A percentile compares a stretch with the other conserved stretches of the same genome.
Conservation (phyloP, 192 early-diverging fungal genomes). For the Physocladia obscura region DNA sequence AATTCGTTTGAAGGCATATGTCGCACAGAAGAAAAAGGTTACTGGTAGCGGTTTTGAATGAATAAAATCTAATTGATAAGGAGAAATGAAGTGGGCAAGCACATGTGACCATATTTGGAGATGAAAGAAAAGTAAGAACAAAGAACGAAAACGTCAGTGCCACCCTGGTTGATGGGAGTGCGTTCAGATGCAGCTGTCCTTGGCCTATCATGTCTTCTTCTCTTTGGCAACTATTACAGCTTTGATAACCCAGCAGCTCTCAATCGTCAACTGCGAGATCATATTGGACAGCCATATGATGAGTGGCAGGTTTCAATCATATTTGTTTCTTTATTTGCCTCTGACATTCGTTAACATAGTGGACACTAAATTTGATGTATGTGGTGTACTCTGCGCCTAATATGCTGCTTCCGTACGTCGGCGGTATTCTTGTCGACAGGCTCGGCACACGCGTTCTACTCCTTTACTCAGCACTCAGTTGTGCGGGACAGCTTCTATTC, state of each 20-base stretch:
- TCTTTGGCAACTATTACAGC: slow-evolving; percentile 45
- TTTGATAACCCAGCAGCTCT: slow-evolving; percentile 54
- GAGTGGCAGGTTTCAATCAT: slow-evolving; percentile 29
- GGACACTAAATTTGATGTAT: slow-evolving; percentile 60
- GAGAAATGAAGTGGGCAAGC: too few species aligned
- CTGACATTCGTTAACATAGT: slow-evolving; percentile 36
- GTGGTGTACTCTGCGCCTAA: slow-evolving; percentile 66
- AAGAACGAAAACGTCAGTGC: neutral
- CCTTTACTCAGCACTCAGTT: slow-evolving; percentile 48
- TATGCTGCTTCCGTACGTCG: slow-evolving; percentile 64
- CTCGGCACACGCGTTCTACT: slow-evolving; percentile 56
- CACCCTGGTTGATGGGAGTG: neutral
- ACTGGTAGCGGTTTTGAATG: slow-evolving; percentile 23
- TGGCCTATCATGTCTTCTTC: slow-evolving; percentile 40
- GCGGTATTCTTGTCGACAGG: slow-evolving; percentile 58
- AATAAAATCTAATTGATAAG: too few species aligned
- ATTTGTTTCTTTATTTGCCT: slow-evolving; percentile 9
- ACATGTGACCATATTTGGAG: too few species aligned
- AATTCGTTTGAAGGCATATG: slow-evolving; percentile 76
- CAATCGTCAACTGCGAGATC: slow-evolving; percentile 50
- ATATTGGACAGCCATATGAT: slow-evolving; percentile 45
- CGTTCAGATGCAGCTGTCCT: slow-evolving; percentile 27
- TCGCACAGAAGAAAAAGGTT: slow-evolving; percentile 44
- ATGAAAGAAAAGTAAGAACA: too few species aligned
- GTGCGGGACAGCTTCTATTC: slow-evolving; percentile 62